Evolutionary conservation across 129 eudicot genomes (phyloP).

Genomic region (Oenanthe sinensis): DNA sequence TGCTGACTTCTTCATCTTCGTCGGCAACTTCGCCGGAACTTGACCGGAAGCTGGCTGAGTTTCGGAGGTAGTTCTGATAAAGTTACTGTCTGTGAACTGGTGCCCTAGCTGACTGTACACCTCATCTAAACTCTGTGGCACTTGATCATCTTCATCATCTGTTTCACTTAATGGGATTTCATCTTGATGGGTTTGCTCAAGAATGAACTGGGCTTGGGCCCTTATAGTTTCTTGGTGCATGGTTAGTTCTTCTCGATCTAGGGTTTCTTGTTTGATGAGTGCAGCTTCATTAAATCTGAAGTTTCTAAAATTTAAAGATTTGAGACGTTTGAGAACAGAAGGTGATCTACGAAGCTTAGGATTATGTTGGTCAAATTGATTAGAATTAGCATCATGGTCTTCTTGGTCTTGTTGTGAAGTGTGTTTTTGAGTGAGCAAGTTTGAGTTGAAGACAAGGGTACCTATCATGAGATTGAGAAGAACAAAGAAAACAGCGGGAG

Average conservation of each 20-base stretch:
- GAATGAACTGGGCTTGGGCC: conserved; percentile 24
- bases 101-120: conserved; percentile 38
- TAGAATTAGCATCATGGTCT: conserved; percentile 1
- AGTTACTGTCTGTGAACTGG: conserved; percentile 18
- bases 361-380: conserved; percentile 6
- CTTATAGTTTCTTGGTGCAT: background rate
- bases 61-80: conserved; percentile 63
- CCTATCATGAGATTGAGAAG: conserved; percentile 83
- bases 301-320: conserved; percentile 44
- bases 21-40: conserved; percentile 42
- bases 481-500: conserved; percentile 82
- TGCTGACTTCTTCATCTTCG: conserved; percentile 75
- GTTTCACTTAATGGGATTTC: background rate
- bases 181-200: conserved; percentile 17
- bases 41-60: conserved; percentile 66
- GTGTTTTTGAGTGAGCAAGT: conserved; percentile 23
- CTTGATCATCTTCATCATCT: background rate
- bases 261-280: conserved; percentile 11
- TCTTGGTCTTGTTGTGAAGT: conserved; percentile 12
- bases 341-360: conserved; percentile 40
- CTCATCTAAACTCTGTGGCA: conserved; percentile 41
- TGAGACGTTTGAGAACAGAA: conserved; percentile 63
- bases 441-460: conserved; percentile 66
- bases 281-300: conserved; percentile 32
- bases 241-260: conserved; percentile 10